Conservation (phyloP, 805 yeast species). For the Jamesozyma rosinii region DNA sequence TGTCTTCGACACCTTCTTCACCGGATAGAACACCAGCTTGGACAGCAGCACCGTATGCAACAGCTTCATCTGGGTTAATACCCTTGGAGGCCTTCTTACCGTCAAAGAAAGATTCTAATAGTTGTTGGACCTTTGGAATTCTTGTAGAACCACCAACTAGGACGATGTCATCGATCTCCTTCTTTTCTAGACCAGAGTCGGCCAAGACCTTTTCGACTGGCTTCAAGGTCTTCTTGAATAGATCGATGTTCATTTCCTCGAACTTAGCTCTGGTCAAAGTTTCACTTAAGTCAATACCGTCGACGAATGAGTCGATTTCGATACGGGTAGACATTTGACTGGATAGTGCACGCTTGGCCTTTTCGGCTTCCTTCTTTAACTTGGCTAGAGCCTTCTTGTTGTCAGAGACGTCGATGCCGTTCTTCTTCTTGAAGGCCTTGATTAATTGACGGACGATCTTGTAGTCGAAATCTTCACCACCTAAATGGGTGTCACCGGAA, state of each 20-base stretch:
- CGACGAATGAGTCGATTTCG: slow-evolving; percentile 90
- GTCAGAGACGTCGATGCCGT: slow-evolving; percentile 69
- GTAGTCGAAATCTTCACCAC: slow-evolving; percentile 95
- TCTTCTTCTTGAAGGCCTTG: slow-evolving; percentile 86
- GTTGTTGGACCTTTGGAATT: slow-evolving; percentile 95
- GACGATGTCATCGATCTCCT: slow-evolving; percentile 88
- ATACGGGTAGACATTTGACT: slow-evolving; percentile 92
- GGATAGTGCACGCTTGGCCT: slow-evolving; percentile 93
- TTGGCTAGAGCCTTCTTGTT: slow-evolving; percentile 85
- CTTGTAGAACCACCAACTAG: slow-evolving; percentile 98
- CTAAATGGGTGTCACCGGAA: slow-evolving; percentile 93
- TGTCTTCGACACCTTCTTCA: slow-evolving; percentile 86
- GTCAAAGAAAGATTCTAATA: slow-evolving; percentile 79
- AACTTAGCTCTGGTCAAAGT: slow-evolving; percentile 95
- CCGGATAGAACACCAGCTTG: slow-evolving; percentile 97
- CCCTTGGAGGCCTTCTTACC: slow-evolving; percentile 96
- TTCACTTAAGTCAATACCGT: slow-evolving; percentile 93
- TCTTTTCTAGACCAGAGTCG: slow-evolving; percentile 82
- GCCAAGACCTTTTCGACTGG: slow-evolving; percentile 94
- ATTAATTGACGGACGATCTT: slow-evolving; percentile 80
- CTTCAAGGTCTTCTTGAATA: slow-evolving; percentile 88
- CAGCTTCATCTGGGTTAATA: slow-evolving; percentile 99
- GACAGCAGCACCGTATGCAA: slow-evolving; percentile 98
- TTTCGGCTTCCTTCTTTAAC: slow-evolving; percentile 94
- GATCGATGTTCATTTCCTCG: slow-evolving; percentile 87